phyloP scores from a whole-genome alignment of 2,329 filamentous ascomycete genomes.

The Clonostachys sp. region DNA sequence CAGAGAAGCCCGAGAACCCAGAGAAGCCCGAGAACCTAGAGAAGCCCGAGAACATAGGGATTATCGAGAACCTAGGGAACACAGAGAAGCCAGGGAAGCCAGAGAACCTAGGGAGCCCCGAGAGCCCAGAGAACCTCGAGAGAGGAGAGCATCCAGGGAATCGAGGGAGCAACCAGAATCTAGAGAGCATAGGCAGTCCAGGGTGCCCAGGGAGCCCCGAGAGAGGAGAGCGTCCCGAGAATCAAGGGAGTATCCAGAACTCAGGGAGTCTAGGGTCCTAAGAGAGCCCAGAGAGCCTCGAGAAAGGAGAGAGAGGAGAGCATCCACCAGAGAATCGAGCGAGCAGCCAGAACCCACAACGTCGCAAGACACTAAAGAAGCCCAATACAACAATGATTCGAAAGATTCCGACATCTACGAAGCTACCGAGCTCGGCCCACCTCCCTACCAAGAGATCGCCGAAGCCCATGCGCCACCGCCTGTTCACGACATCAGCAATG shows the following conservation, averaged over 20 bases:
- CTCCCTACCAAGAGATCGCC: constrained; percentile 3
- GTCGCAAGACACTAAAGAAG: too few relatives aligned
- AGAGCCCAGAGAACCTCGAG: background rate
- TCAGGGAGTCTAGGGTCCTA: too few relatives aligned
- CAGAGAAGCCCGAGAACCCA: background rate
- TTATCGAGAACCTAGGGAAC: background rate
- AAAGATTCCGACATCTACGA: background rate
- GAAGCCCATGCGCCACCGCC: background rate
- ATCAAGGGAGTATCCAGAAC: too few relatives aligned
- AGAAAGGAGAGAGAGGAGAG: too few relatives aligned
- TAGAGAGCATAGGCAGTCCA: too few relatives aligned
- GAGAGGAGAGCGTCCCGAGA: too few relatives aligned
- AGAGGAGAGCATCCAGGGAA: background rate
- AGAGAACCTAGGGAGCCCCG: background rate
- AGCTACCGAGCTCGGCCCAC: background rate
- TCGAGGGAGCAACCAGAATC: too few relatives aligned
- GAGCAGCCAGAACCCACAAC: too few relatives aligned
- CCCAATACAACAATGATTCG: too few relatives aligned
- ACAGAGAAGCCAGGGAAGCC: background rate
- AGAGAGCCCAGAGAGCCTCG: too few relatives aligned
- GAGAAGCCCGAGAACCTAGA: background rate
- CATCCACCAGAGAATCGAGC: too few relatives aligned
- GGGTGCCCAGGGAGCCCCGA: too few relatives aligned
- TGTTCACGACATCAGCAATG: background rate
- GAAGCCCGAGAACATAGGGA: background rate